Base-by-base conservation (phyloP, 164 flowering plant species). In the Kalanchoe fedtschenkoi region DNA sequence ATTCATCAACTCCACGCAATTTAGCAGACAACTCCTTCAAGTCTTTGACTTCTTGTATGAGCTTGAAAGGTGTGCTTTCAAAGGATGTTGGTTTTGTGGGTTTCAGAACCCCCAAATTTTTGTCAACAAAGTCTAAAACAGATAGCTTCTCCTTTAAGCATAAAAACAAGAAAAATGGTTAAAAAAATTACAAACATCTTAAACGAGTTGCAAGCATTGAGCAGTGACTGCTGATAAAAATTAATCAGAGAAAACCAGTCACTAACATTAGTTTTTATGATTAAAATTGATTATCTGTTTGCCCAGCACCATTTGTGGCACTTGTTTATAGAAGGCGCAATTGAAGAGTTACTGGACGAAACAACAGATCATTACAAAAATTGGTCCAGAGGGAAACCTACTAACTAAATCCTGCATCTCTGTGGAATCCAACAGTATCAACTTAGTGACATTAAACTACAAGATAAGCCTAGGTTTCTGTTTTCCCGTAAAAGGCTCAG, bases 11-110 rank as follows among this genome's bases (percentile, higher is more conserved):
- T 55, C 41, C 53, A 10, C 76, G 81, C 76, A 95, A 71, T 65
- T 89, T 91, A 34, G 80, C 79, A 61, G 95, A 89, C 65, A 95
- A 67, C 44, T 71, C 84, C 71, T 91, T 95, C 83, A 95, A 75
- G 67, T 78, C 93, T 37, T 79, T 81, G 43, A 91, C 86, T 34
- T 84, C 89, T 71, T 87, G 86, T 30, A 95, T 84, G 54, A 91
- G 74, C 69, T 76, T 83, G 76, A 88, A 91, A 38, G 96, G 85
- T 3, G 96, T 84, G 53, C 35, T 42, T 71, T 84, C 95, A 21
- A 87, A 0, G 11, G 91, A 71, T 17, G 67, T 85, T 17, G 96
- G 93, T 65, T 76, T 67, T 44, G 70, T 64, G 41, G 84, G 80
- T 64, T 81, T 78, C 42, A 68, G 35, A 62, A 62, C 69, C 38